phyloP scores from a whole-genome alignment of 352 stramenopile genomes.

The Pythium dissotocum region DNA sequence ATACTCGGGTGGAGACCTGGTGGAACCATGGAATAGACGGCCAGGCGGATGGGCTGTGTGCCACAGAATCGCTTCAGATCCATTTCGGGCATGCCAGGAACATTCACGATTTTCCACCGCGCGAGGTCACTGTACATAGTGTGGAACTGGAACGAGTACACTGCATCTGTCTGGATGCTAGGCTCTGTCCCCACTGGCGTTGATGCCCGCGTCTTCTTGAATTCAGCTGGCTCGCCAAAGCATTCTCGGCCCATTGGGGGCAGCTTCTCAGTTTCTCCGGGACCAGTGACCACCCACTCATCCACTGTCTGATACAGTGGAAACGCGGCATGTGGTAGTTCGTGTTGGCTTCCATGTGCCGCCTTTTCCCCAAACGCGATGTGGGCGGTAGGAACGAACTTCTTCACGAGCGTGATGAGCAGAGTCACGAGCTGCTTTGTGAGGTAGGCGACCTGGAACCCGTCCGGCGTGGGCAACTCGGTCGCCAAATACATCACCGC shows the following conservation, averaged over 20 bases:
- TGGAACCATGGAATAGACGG: conserved; percentile 38
- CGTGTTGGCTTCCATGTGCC: conserved; percentile 10
- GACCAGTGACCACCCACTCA: conserved; percentile 41
- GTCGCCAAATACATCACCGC: conserved; percentile 50
- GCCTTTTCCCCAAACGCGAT: conserved; percentile 36
- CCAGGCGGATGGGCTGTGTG: conserved; percentile 40
- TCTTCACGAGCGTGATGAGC: conserved; percentile 41
- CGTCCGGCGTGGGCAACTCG: conserved; percentile 37
- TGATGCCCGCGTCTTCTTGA: conserved; percentile 24
- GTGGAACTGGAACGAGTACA: conserved; percentile 68
- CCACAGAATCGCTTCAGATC: conserved; percentile 39
- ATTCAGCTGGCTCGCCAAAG: conserved; percentile 38
- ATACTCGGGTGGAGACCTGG: conserved; percentile 8
- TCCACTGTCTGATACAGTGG: conserved; percentile 54
- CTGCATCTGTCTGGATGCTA: conserved; percentile 36
- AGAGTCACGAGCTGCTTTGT: conserved; percentile 37
- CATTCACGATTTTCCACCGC: conserved; percentile 49
- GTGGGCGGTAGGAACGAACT: conserved; percentile 38
- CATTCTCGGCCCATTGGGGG: conserved; percentile 32
- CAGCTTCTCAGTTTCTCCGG: not conserved
- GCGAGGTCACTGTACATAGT: conserved; percentile 47
- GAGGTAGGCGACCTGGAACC: conserved; percentile 36
- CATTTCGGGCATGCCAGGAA: conserved; percentile 43
- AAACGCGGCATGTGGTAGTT: conserved; percentile 52
- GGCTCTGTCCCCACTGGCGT: conserved; percentile 28